These are phyloP conservation scores for Tricholoma sp. DNA, from an alignment of 768 basidiomycete species.

Conservation along the genomic window DNA sequence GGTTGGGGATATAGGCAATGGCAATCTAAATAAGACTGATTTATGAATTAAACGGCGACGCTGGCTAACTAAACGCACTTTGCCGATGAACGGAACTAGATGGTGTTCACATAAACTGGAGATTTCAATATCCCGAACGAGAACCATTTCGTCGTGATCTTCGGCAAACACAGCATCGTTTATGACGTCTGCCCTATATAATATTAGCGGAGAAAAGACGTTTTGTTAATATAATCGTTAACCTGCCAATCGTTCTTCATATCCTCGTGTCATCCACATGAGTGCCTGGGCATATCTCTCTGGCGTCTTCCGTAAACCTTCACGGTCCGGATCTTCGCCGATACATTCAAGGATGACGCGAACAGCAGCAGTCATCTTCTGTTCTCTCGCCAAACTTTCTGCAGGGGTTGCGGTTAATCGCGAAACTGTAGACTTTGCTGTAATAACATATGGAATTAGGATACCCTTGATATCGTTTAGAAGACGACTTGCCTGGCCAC, in stretches of 20 bases:
- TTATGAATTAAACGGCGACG: slow-evolving; percentile 15
- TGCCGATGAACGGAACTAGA: slow-evolving; percentile 95
- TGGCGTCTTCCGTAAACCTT: slow-evolving; percentile 88
- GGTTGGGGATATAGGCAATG: slow-evolving; percentile 96
- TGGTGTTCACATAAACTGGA: slow-evolving; percentile 99
- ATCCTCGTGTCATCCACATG: slow-evolving; percentile 99
- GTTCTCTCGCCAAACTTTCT: slow-evolving; percentile 67
- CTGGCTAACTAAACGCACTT: slow-evolving; percentile 47
- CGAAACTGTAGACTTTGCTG: slow-evolving; percentile 87
- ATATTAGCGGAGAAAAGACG: slow-evolving; percentile 11
- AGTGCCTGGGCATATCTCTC: slow-evolving; percentile 95
- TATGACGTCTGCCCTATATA: slow-evolving; percentile 71
- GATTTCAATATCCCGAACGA: slow-evolving; percentile 95
- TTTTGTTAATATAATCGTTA: slow-evolving; percentile 15
- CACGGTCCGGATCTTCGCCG: slow-evolving; percentile 95
- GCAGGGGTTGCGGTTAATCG: slow-evolving; percentile 76
- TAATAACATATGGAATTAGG: slow-evolving; percentile 7
- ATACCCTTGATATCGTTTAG: neutral
- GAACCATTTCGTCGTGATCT: slow-evolving; percentile 99
- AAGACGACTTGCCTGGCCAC: slow-evolving; percentile 70
- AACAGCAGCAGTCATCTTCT: slow-evolving; percentile 77
- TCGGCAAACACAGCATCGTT: slow-evolving; percentile 98
- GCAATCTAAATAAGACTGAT: slow-evolving; percentile 60
- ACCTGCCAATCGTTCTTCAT: slow-evolving; percentile 94
- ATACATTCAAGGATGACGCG: slow-evolving; percentile 94